Evolutionary conservation across 1,139 yeast species (phyloP).

Genomic region (Zygosaccharomyces sapae): DNA sequence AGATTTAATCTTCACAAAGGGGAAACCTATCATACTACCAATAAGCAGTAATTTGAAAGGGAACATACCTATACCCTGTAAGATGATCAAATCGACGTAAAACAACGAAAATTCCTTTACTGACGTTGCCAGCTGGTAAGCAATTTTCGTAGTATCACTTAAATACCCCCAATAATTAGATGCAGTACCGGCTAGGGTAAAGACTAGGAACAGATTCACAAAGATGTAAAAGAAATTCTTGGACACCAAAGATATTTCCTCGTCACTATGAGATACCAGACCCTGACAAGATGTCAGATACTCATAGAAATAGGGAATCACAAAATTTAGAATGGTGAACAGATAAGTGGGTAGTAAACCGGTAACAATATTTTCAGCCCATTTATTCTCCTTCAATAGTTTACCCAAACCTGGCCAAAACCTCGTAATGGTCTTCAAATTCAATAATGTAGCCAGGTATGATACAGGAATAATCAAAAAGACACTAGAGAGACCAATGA

Average conservation of each 20-base stretch:
- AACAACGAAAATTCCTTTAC: constrained; percentile 64
- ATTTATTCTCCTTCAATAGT: constrained; percentile 52
- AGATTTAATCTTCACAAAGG: constrained; percentile 52
- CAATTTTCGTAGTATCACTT: constrained; percentile 71
- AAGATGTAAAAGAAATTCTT: constrained; percentile 76
- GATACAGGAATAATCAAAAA: constrained; percentile 68
- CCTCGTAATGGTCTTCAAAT: constrained; percentile 63
- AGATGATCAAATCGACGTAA: constrained; percentile 66
- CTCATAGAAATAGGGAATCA: constrained; percentile 65
- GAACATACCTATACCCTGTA: constrained; percentile 76
- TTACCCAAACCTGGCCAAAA: constrained; percentile 73
- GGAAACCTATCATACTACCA: constrained; percentile 64
- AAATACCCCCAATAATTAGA: constrained; percentile 72
- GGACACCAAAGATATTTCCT: constrained; percentile 67
- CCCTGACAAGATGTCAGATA: constrained; percentile 68
- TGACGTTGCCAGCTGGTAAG: constrained; percentile 67
- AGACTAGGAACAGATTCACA: constrained; percentile 71
- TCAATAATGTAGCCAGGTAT: constrained; percentile 67
- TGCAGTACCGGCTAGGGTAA: constrained; percentile 77
- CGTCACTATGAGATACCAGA: constrained; percentile 68
- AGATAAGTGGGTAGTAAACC: constrained; percentile 73
- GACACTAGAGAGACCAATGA: constrained; percentile 59
- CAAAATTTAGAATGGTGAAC: constrained; percentile 62
- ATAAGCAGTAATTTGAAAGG: constrained; percentile 62
- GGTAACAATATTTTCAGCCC: constrained; percentile 69